Percentiles rank a stretch among this genome's conserved stretches.
Evolutionary conservation across 2,329 filamentous ascomycete species (phyloP).

Genomic region (Ascochyta koolunga): DNA sequence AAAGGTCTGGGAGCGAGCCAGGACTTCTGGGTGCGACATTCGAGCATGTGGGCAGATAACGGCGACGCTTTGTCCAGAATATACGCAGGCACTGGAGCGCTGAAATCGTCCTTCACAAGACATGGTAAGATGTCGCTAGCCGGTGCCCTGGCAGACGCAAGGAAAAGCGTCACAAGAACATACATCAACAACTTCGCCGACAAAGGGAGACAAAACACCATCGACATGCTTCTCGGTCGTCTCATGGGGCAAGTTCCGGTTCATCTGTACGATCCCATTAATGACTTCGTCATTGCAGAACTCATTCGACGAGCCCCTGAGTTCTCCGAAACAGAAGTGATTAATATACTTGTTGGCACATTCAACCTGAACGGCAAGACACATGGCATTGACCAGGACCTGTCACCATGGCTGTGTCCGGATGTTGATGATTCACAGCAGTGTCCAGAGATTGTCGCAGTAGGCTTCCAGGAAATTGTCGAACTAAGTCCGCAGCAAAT

Average conservation of each 20-base stretch:
- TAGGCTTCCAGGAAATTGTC: slow-evolving; percentile 98
- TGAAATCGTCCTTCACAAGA: slow-evolving; percentile 94
- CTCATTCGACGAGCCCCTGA: slow-evolving; percentile 70
- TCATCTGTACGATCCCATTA: slow-evolving; percentile 90
- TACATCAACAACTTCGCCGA: slow-evolving; percentile 99
- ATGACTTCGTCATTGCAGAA: slow-evolving; percentile 84
- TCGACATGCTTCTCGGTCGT: slow-evolving; percentile 88
- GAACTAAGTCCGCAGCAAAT: slow-evolving; percentile 97
- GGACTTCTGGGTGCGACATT: slow-evolving; percentile 92
- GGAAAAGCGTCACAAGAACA: slow-evolving; percentile 90
- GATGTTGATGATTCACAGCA: slow-evolving; percentile 61
- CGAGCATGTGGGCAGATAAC: slow-evolving; percentile 95
- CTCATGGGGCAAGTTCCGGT: slow-evolving; percentile 84
- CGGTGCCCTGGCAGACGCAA: slow-evolving; percentile 90
- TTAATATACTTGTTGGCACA: slow-evolving; percentile 84
- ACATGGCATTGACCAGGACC: slow-evolving; percentile 75
- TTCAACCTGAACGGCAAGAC: slow-evolving; percentile 95
- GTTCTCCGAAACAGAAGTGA: slow-evolving; percentile 75
- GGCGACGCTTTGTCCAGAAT: slow-evolving; percentile 93
- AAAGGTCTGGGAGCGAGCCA: slow-evolving; percentile 70
- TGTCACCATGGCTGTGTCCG: slow-evolving; percentile 86
- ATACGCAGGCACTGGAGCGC: slow-evolving; percentile 92
- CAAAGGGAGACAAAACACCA: slow-evolving; percentile 89
- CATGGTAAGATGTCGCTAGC: slow-evolving; percentile 95
- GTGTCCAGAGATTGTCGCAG: slow-evolving; percentile 83